Conservation (phyloP, 2,329 filamentous ascomycete species). For the Colletotrichum tabaci region DNA sequence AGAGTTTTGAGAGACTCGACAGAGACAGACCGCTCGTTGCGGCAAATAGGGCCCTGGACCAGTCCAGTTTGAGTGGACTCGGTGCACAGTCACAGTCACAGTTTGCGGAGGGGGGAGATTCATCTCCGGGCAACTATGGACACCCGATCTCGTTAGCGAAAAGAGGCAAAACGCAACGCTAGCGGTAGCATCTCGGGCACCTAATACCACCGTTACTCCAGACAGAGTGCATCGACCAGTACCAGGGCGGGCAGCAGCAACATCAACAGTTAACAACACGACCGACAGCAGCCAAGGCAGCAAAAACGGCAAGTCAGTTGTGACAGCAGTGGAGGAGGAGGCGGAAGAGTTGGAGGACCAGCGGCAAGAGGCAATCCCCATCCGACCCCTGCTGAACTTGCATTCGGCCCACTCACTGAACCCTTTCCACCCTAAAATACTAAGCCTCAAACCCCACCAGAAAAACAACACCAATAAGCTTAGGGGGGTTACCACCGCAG, state of each 20-base stretch:
- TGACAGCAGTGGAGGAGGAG: too few relatives aligned
- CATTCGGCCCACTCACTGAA: constrained; percentile 17
- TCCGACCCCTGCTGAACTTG: constrained; percentile 27
- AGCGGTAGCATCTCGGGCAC: neutral
- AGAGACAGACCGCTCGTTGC: constrained; percentile 9
- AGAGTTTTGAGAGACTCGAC: neutral
- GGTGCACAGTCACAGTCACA: constrained; percentile 7
- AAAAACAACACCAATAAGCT: constrained; percentile 36
- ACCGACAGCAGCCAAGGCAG: neutral
- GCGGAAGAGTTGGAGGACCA: neutral
- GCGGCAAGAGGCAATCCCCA: constrained; percentile 3
- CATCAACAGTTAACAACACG: neutral
- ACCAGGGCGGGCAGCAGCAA: constrained; percentile 3
- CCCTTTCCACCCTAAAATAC: constrained; percentile 24
- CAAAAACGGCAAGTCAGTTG: neutral
- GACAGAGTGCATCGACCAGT: constrained; percentile 13
- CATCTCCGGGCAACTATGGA: constrained; percentile 39
- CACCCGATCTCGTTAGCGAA: constrained; percentile 34
- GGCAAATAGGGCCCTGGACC: neutral
- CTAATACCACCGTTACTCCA: constrained; percentile 32
- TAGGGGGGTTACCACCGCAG: neutral
- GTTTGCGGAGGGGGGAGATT: constrained; percentile 37
- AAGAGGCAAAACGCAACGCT: constrained; percentile 13
- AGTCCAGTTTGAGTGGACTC: constrained; percentile 1
- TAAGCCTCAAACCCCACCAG: constrained; percentile 32